A percentile compares a stretch with the other conserved stretches of the same genome.
Evolutionary conservation across 202 grass and related monocot species (phyloP).

Genomic region (Sporobolus alterniflorus): DNA sequence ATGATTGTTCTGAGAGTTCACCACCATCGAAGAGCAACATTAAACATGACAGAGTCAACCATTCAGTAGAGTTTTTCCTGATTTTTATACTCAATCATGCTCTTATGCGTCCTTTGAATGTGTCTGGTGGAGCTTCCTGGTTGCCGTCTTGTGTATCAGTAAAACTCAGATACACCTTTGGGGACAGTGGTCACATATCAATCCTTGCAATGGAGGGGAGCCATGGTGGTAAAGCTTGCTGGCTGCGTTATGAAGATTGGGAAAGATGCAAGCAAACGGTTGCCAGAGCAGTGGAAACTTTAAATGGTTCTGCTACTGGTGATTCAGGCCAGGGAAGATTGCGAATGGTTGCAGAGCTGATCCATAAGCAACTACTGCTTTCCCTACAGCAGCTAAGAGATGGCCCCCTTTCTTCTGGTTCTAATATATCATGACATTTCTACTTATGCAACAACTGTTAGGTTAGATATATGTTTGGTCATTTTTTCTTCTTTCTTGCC

Average conservation of each 20-base stretch:
- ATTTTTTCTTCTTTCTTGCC: neutral
- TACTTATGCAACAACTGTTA: conserved; percentile 12
- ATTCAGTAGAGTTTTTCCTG: conserved; percentile 72
- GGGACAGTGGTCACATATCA: conserved; percentile 50
- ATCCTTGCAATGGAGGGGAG: conserved; percentile 87
- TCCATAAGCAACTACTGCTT: conserved; percentile 71
- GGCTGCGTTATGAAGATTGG: conserved; percentile 71
- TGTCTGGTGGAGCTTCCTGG: conserved; percentile 85
- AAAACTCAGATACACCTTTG: conserved; percentile 78
- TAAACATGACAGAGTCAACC: conserved; percentile 81
- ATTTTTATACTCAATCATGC: conserved; percentile 75
- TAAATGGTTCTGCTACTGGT: conserved; percentile 50
- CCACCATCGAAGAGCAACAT: conserved; percentile 80
- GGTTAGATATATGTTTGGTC: neutral
- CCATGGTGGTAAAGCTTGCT: conserved; percentile 81
- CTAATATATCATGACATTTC: conserved; percentile 29
- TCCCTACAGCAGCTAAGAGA: conserved; percentile 76
- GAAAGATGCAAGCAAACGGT: conserved; percentile 82
- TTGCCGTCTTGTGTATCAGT: conserved; percentile 85
- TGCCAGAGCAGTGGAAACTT: conserved; percentile 64
- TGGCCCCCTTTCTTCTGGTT: conserved; percentile 46
- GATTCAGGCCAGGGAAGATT: conserved; percentile 72
- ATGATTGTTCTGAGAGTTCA: conserved; percentile 36
- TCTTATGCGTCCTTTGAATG: conserved; percentile 61
- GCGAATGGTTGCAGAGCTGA: conserved; percentile 64